phyloP scores from a whole-genome alignment of 306 rosid species.

The Echinosophora koreensis region DNA sequence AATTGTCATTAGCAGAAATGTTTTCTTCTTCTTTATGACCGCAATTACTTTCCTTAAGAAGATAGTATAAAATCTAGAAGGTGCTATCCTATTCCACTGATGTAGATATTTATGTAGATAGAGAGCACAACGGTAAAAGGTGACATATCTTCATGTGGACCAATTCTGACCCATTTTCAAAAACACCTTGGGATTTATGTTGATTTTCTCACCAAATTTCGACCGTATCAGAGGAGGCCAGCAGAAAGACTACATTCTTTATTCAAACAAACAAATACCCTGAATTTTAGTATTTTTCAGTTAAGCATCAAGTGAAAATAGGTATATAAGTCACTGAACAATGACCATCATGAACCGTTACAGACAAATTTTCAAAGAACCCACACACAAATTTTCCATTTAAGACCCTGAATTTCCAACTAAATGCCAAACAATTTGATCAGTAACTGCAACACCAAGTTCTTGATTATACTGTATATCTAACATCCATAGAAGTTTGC shows the following conservation, averaged over 20 bases:
- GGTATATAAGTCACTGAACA: constrained; percentile 10
- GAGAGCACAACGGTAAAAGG: constrained; percentile 16
- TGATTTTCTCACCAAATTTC: constrained; percentile 26
- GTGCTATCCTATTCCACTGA: constrained; percentile 24
- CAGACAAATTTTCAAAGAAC: no score
- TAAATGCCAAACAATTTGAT: neutral
- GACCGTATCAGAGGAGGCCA: constrained; percentile 23
- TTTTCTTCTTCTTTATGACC: constrained; percentile 33
- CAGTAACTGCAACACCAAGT: neutral
- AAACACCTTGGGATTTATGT: constrained; percentile 7
- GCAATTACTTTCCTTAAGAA: constrained; percentile 38
- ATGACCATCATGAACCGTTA: neutral
- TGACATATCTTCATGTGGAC: constrained; percentile 16
- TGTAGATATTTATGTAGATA: constrained; percentile 21
- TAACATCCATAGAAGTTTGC: constrained; percentile 20
- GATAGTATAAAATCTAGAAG: constrained; percentile 12
- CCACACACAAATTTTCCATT: no score
- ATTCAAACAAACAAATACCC: neutral
- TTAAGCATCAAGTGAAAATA: constrained; percentile 26
- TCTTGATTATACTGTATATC: neutral
- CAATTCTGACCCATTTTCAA: neutral
- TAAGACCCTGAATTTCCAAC: constrained; percentile 22
- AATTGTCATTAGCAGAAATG: constrained; percentile 33
- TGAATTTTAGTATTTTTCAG: constrained; percentile 21
- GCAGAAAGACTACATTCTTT: neutral